These are phyloP conservation scores for Amanita thiersii DNA, from an alignment of 768 basidiomycete genomes.

Conservation along the genomic window DNA sequence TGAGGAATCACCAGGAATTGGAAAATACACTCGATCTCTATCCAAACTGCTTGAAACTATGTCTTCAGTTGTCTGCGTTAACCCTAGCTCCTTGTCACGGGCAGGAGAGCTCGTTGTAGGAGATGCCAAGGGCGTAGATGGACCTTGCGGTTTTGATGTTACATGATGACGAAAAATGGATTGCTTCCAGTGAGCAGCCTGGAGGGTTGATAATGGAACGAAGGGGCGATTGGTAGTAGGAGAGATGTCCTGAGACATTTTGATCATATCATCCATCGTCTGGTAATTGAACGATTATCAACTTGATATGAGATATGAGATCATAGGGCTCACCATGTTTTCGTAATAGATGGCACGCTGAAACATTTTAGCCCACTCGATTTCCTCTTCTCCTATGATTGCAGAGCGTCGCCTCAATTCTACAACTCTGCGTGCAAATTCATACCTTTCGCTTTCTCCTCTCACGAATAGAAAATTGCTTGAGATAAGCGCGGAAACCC, in stretches of 20 bases:
- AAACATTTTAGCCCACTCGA: conserved; percentile 65
- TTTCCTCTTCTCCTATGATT: conserved; percentile 55
- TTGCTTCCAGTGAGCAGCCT: conserved; percentile 76
- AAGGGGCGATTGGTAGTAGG: conserved; percentile 61
- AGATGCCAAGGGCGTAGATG: conserved; percentile 28
- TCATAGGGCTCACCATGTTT: conserved; percentile 61
- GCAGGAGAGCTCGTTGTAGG: conserved; percentile 21
- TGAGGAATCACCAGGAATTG: conserved; percentile 63
- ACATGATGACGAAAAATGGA: conserved; percentile 59
- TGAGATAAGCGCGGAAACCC: conserved; percentile 67
- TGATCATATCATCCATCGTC: conserved; percentile 74
- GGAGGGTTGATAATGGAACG: conserved; percentile 58
- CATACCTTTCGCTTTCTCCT: conserved; percentile 75
- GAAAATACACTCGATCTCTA: conserved; percentile 41
- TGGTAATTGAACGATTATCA: conserved; percentile 25
- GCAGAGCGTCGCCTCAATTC: conserved; percentile 60
- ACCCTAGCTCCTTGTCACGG: conserved; percentile 59
- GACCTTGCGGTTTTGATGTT: conserved; percentile 27
- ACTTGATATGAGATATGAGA: conserved; percentile 4
- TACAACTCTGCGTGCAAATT: conserved; percentile 65
- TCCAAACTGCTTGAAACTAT: conserved; percentile 26
- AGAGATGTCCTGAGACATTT: conserved; percentile 68
- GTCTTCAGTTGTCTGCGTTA: conserved; percentile 47
- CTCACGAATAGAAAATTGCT: conserved; percentile 76
- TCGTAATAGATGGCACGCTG: conserved; percentile 72